phyloP scores from a whole-genome alignment of 1,284 basidiomycete species.

The Cystobasidium sp. region DNA sequence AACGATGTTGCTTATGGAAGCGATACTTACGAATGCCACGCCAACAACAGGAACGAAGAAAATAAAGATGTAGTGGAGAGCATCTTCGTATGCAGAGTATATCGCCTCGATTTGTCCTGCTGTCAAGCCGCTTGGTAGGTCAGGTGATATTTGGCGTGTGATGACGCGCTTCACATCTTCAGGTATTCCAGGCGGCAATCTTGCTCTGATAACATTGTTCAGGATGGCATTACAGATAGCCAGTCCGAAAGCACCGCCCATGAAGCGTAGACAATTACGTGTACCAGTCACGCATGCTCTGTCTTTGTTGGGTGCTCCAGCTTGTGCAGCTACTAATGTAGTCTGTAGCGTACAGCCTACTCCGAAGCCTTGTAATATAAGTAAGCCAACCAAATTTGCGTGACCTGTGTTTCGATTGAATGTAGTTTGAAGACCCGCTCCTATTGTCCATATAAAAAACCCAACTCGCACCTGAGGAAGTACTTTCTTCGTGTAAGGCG shows the following conservation, averaged over 20 bases:
- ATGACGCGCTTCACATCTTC: constrained; percentile 18
- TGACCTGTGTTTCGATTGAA: constrained; percentile 63
- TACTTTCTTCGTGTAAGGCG: constrained; percentile 70
- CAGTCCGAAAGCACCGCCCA: constrained; percentile 68
- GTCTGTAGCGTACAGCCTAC: constrained; percentile 63
- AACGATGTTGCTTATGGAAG: not conserved
- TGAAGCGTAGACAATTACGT: constrained; percentile 68
- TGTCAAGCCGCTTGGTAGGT: constrained; percentile 15
- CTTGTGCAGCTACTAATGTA: constrained; percentile 71
- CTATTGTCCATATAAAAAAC: constrained; percentile 71
- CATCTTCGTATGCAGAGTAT: constrained; percentile 32
- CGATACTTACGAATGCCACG: constrained; percentile 20
- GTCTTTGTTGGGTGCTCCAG: constrained; percentile 68
- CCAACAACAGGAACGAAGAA: constrained; percentile 28
- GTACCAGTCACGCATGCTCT: constrained; percentile 73
- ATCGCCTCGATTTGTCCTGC: constrained; percentile 4
- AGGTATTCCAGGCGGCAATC: constrained; percentile 31
- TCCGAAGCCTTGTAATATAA: constrained; percentile 70
- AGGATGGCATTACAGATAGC: constrained; percentile 59
- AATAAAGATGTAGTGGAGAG: constrained; percentile 39
- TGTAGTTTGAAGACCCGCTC: constrained; percentile 70
- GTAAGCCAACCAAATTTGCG: constrained; percentile 67
- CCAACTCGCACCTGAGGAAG: constrained; percentile 68
- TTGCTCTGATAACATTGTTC: constrained; percentile 22
- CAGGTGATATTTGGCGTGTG: constrained; percentile 19